These are phyloP conservation scores for Penicillium expansum DNA, from an alignment of 2,329 filamentous ascomycete species.

Conservation along the genomic window DNA sequence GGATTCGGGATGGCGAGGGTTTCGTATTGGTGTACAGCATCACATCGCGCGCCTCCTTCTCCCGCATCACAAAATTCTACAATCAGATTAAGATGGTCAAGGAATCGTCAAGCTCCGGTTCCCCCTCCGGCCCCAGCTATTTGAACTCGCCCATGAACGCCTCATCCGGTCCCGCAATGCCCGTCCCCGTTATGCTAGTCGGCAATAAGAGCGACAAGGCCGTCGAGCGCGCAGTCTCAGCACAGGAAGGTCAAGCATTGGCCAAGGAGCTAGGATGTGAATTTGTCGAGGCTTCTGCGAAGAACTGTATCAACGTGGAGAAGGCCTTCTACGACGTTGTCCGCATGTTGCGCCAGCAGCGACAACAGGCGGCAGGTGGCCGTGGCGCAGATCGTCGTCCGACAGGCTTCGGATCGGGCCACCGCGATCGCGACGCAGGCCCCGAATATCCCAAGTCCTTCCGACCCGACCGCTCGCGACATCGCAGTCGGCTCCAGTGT, in stretches of 20 bases:
- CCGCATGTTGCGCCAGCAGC: slow-evolving; percentile 79
- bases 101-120: slow-evolving; percentile 66
- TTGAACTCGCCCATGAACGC: slow-evolving; percentile 49
- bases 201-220: slow-evolving; percentile 98
- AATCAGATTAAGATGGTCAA: slow-evolving; percentile 97
- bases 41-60: slow-evolving; percentile 91
- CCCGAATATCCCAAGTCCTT: slow-evolving; percentile 41
- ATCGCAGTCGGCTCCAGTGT: slow-evolving; percentile 39
- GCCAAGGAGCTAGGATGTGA: slow-evolving; percentile 92
- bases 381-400: slow-evolving; percentile 37
- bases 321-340: slow-evolving; percentile 99
- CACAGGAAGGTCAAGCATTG: slow-evolving; percentile 88
- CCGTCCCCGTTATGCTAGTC: slow-evolving; percentile 94
- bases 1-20: slow-evolving; percentile 96
- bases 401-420: slow-evolving; percentile 34
- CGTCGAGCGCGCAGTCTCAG: slow-evolving; percentile 92
- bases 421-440: slow-evolving; percentile 38
- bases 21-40: slow-evolving; percentile 99
- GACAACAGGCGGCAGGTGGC: slow-evolving; percentile 52
- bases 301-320: slow-evolving; percentile 97
- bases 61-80: slow-evolving; percentile 91
- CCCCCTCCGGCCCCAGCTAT: slow-evolving; percentile 52
- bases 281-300: slow-evolving; percentile 94
- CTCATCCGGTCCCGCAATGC: slow-evolving; percentile 53
- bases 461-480: slow-evolving; percentile 39